Base-by-base conservation (phyloP, 139 green algal species). In the Bryopsis sp. region DNA sequence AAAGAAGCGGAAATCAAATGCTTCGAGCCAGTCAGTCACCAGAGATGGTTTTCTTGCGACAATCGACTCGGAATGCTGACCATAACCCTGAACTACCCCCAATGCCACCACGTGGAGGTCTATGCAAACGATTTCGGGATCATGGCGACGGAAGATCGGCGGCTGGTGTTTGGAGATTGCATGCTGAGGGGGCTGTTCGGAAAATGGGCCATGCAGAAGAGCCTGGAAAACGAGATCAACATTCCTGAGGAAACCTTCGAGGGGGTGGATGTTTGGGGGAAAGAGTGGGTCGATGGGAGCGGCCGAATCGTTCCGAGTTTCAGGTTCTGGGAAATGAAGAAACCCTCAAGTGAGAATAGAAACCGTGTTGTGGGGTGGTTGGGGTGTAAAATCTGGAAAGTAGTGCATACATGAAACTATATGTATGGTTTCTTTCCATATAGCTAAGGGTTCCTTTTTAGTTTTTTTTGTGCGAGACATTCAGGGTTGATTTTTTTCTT, bases 11-110 rank as follows among this genome's bases (percentile, higher is more conserved):
- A 87, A 67, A 50, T 68, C 0, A 69, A 85, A 58, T 78, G 94
- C 59, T 96, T 92, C 73, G 68, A 87, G 63, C 71, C 84, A 1
- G 61, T 75, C 11, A 78, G 48, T 24, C 78, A 92, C 4, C 75
- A 77, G 2, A 34, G 75, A 33, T 97, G 91, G 91, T 97, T 95
- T 70, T 65, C 57, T 11, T 50, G 71, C 2, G 91, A 97, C 78
- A 74, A 69, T 31, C 75, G 81, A 64, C 64, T 94, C 39, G 88
- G 85, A 72, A 48, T 77, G 60, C 71, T 97, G 48, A 63, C 70
- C 0, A 64, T 95, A 46, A 74, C 80, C 32, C 74, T 97, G 70
- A 86, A 95, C 58, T 66, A 77, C 22, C 82, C 87, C 0, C 65
- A 79, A 47, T 91, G 81, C 75, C 96, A 96, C 67, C 58, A 67